These are phyloP conservation scores for Flaveria sonorensis DNA, from an alignment of 129 eudicot genomes.

Conservation along the genomic window DNA sequence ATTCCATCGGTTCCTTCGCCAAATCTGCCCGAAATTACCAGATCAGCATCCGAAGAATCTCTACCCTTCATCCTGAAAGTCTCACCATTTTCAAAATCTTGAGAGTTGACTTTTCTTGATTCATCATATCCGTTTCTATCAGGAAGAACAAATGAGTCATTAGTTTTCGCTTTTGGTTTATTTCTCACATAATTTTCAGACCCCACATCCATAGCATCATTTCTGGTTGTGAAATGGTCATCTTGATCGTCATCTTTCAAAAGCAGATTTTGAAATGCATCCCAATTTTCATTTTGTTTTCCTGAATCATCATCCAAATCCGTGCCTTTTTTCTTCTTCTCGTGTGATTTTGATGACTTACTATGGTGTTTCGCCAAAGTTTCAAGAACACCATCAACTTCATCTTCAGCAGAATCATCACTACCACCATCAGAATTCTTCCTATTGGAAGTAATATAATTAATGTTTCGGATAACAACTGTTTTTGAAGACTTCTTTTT, in stretches of 20 bases:
- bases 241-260: slow-evolving; percentile 57
- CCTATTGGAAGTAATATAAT: slow-evolving; percentile 80
- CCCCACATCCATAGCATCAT: slow-evolving; percentile 41
- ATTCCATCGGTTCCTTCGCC: slow-evolving; percentile 33
- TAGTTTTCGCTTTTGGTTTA: slow-evolving; percentile 30
- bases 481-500: slow-evolving; percentile 82
- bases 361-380: slow-evolving; percentile 61
- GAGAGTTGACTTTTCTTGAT: slow-evolving; percentile 33
- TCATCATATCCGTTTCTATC: slow-evolving; percentile 49
- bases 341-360: slow-evolving; percentile 52
- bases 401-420: slow-evolving; percentile 53
- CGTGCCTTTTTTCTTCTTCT: slow-evolving; percentile 46
- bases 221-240: slow-evolving; percentile 38
- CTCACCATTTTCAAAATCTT: slow-evolving; percentile 58
- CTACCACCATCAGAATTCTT: slow-evolving; percentile 62
- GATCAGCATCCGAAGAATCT: slow-evolving; percentile 51
- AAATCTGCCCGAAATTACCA: slow-evolving; percentile 43
- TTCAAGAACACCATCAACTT: slow-evolving; percentile 68
- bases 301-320: slow-evolving; percentile 37
- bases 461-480: slow-evolving; percentile 91
- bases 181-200: slow-evolving; percentile 45
- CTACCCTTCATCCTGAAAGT: slow-evolving; percentile 39
- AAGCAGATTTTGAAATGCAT: slow-evolving; percentile 78
- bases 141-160: slow-evolving; percentile 58
- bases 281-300: slow-evolving; percentile 60